Evolutionary conservation across 2,329 filamentous ascomycete genomes (phyloP).

Genomic region (Blastomyces percursus): DNA sequence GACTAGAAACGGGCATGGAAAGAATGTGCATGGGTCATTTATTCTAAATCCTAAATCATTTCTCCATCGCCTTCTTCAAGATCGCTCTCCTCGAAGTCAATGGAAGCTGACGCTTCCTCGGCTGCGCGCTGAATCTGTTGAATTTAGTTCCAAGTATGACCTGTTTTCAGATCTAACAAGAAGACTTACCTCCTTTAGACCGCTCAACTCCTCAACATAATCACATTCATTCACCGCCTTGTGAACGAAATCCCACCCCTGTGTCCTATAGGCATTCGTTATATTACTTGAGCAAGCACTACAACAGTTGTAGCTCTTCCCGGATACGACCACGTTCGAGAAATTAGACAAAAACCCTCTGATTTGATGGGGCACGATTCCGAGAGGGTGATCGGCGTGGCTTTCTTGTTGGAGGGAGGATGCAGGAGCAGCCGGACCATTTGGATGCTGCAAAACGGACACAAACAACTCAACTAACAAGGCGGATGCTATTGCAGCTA

Average conservation of each 20-base stretch:
- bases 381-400: constrained; percentile 35
- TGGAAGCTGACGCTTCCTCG: constrained; percentile 35
- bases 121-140: constrained; percentile 35
- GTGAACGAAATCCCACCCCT: constrained; percentile 52
- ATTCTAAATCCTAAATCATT: constrained; percentile 3
- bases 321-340: constrained; percentile 46
- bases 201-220: constrained; percentile 53
- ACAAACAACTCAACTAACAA: constrained; percentile 82
- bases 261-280: constrained; percentile 40
- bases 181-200: constrained; percentile 44
- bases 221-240: constrained; percentile 49
- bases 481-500: constrained; percentile 84
- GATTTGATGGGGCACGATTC: constrained; percentile 51
- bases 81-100: constrained; percentile 34
- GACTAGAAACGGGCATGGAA: not conserved
- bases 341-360: constrained; percentile 53
- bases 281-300: constrained; percentile 51
- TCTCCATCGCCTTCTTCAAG: constrained; percentile 4
- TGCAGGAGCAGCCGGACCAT: constrained; percentile 34
- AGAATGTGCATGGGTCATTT: not conserved
- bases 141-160: constrained; percentile 16
- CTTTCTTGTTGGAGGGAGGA: constrained; percentile 25
- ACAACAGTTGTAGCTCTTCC: constrained; percentile 50
- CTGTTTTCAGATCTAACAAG: not conserved
- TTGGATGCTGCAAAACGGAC: constrained; percentile 76